Percentiles rank a stretch among this genome's conserved stretches.
Conservation (phyloP, 192 early-diverging fungal species). For the Glomus cerebriforme region DNA sequence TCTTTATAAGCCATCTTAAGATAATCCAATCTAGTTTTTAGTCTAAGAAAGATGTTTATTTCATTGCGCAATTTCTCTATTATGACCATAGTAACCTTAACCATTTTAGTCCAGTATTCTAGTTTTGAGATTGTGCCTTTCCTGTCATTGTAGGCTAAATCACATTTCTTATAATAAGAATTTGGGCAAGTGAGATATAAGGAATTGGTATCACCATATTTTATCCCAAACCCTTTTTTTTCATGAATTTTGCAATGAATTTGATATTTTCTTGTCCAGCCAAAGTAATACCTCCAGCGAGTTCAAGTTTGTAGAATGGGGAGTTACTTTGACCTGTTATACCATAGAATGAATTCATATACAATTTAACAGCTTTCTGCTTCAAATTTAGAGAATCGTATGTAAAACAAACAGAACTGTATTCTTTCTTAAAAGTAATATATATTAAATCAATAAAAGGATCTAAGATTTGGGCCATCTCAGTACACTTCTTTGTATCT, state of each 20-base stretch:
- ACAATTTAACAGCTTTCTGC: slow-evolving; percentile 6
- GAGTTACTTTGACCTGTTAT: background rate
- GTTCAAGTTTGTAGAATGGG: background rate
- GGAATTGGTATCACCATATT: background rate
- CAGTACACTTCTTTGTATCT: background rate
- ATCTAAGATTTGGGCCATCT: background rate
- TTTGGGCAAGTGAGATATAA: slow-evolving; percentile 8
- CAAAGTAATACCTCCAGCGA: background rate
- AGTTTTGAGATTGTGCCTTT: background rate
- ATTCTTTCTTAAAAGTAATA: background rate
- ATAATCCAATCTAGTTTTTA: background rate
- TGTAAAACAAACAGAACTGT: background rate
- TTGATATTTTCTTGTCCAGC: slow-evolving; percentile 18
- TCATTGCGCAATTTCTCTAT: slow-evolving; percentile 11
- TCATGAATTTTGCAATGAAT: background rate
- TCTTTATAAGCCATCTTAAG: no score
- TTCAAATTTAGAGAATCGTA: background rate
- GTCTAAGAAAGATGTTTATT: background rate
- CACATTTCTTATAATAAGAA: background rate
- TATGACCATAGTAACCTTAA: background rate
- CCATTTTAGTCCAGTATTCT: background rate
- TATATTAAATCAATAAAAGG: background rate
- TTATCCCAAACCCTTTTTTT: slow-evolving; percentile 3
- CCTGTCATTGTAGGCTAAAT: background rate
- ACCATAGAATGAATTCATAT: slow-evolving; percentile 20